Percentiles rank a stretch among this genome's conserved stretches.
Evolutionary conservation across 1,284 basidiomycete genomes (phyloP).

Genomic region (Mycena sp.): DNA sequence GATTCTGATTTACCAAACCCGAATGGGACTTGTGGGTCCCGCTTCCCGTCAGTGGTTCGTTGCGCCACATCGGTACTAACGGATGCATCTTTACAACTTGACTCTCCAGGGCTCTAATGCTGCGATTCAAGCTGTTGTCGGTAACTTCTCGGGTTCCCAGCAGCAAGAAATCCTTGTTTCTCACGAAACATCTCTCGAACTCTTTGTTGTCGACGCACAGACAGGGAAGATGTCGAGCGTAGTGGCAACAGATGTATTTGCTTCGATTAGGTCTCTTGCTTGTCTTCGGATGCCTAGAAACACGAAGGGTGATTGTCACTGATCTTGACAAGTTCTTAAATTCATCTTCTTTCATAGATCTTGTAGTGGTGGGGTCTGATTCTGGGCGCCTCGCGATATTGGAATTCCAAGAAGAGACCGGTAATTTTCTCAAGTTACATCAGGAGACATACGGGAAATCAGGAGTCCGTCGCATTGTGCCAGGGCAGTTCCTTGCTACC

Average conservation of each 20-base stretch:
- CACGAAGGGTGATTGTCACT: conserved; percentile 67
- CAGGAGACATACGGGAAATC: conserved; percentile 97
- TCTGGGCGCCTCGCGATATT: conserved; percentile 92
- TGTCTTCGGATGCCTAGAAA: conserved; percentile 93
- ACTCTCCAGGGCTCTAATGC: conserved; percentile 89
- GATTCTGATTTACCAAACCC: too few species aligned
- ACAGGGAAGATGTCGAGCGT: conserved; percentile 88
- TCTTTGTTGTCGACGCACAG: conserved; percentile 84
- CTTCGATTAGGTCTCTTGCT: conserved; percentile 87
- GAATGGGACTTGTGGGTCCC: too few species aligned
- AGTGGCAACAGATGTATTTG: conserved; percentile 85
- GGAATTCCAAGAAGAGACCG: conserved; percentile 88
- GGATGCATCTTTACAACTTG: conserved; percentile 94
- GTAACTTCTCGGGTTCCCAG: conserved; percentile 90
- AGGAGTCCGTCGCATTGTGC: conserved; percentile 89
- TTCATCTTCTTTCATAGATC: conserved; percentile 77
- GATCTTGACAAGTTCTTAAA: conserved; percentile 49
- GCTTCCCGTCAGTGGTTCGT: too few species aligned
- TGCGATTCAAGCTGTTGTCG: conserved; percentile 85
- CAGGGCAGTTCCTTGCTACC: conserved; percentile 91
- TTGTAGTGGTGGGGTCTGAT: conserved; percentile 94
- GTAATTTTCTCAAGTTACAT: conserved; percentile 87
- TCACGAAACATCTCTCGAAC: conserved; percentile 87
- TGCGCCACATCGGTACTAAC: too few species aligned
- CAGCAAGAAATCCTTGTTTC: conserved; percentile 93